Percentiles rank a stretch among this genome's conserved stretches.
Evolutionary conservation across 1,139 yeast species (phyloP).

Genomic region (Candida gigantensis): DNA sequence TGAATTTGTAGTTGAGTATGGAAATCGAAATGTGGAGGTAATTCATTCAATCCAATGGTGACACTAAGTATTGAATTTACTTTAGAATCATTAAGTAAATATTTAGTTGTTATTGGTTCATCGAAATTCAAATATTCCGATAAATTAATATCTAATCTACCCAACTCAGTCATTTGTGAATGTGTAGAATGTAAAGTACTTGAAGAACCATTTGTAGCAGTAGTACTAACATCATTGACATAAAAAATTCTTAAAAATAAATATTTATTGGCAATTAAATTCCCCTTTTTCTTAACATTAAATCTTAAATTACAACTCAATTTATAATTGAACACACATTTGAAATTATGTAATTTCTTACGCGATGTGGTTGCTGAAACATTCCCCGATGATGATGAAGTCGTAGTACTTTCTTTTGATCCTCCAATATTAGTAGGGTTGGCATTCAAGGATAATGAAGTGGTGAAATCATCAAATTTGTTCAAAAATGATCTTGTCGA

Average conservation of each 20-base stretch:
- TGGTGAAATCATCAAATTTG: slow-evolving; percentile 13
- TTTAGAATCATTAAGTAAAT: slow-evolving; percentile 73
- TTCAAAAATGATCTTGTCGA: slow-evolving; percentile 11
- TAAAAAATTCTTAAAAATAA: slow-evolving; percentile 36
- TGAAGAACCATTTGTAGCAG: background rate
- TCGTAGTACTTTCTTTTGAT: too few species aligned
- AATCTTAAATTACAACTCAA: slow-evolving; percentile 44
- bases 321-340: slow-evolving; percentile 41
- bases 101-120: slow-evolving; percentile 57
- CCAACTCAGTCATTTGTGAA: slow-evolving; percentile 47
- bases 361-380: slow-evolving; percentile 35
- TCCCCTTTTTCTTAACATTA: slow-evolving; percentile 35
- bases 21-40: slow-evolving; percentile 44
- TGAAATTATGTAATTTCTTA: slow-evolving; percentile 44
- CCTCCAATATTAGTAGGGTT: too few species aligned
- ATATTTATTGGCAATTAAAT: slow-evolving; percentile 41
- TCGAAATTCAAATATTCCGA: slow-evolving; percentile 67
- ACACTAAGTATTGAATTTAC: slow-evolving; percentile 73
- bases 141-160: slow-evolving; percentile 65
- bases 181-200: background rate
- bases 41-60: slow-evolving; percentile 40
- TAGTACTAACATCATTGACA: slow-evolving; percentile 34
- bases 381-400: slow-evolving; percentile 23
- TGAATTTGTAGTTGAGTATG: slow-evolving; percentile 42
- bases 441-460: slow-evolving; percentile 6